phyloP scores from a whole-genome alignment of 2,329 filamentous ascomycete species.

The Metarhizium brunneum region DNA sequence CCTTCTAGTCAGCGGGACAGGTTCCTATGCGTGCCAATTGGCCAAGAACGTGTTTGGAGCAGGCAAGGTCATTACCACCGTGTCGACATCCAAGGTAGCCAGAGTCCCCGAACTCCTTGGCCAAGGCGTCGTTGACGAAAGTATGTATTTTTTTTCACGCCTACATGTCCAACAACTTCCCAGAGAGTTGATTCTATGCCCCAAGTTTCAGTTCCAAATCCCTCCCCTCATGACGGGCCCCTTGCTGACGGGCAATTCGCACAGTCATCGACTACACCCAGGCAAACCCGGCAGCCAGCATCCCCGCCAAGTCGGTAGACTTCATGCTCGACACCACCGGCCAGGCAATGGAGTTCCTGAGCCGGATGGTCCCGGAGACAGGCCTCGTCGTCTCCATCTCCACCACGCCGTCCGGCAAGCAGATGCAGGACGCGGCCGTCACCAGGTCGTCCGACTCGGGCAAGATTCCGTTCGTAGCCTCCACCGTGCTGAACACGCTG shows the following conservation, averaged over 20 bases:
- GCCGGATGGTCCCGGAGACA: constrained; percentile 23
- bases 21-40: constrained; percentile 25
- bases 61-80: constrained; percentile 33
- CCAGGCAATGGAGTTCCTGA: constrained; percentile 23
- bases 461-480: constrained; percentile 14
- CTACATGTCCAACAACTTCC: too few species aligned
- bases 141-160: constrained; percentile 7
- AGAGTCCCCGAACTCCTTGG: constrained; percentile 27
- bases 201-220: too few species aligned
- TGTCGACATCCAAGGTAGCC: constrained; percentile 31
- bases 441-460: constrained; percentile 17
- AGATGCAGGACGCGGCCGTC: constrained; percentile 21
- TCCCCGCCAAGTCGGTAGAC: constrained; percentile 27
- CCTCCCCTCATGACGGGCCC: background rate
- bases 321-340: constrained; percentile 33
- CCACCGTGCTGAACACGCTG: constrained; percentile 18
- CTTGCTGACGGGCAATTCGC: background rate
- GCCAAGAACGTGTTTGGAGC: constrained; percentile 34
- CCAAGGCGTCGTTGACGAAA: constrained; percentile 26
- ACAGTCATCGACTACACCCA: constrained; percentile 17
- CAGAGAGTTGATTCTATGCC: too few species aligned
- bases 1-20: constrained; percentile 14
- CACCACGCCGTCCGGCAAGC: constrained; percentile 24
- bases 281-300: constrained; percentile 10
- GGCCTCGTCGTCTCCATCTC: constrained; percentile 27